Evolutionary conservation across 176 grass and related monocot genomes (phyloP).

Genomic region (Luzula sylvatica): DNA sequence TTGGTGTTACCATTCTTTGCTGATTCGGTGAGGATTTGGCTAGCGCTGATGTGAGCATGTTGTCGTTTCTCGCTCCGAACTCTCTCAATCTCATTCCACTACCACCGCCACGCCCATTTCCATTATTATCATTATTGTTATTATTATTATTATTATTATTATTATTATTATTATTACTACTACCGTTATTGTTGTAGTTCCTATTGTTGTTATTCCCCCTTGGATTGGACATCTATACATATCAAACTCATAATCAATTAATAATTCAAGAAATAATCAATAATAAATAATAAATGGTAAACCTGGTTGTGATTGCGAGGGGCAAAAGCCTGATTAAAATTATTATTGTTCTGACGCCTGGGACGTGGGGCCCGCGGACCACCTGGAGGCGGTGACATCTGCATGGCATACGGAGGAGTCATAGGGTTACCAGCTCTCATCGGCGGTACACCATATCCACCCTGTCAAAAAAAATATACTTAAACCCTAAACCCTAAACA

Average conservation of each 20-base stretch:
- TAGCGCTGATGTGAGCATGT: constrained; percentile 66
- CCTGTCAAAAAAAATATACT: constrained; percentile 23
- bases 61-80: constrained; percentile 38
- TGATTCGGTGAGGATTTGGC: constrained; percentile 62
- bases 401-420: constrained; percentile 69
- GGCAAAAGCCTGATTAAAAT: constrained; percentile 48
- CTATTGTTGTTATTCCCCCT: no score
- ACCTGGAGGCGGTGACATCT: constrained; percentile 48
- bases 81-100: constrained; percentile 37
- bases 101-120: constrained; percentile 49
- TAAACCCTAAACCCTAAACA: neutral
- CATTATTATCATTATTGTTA: constrained; percentile 50
- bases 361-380: constrained; percentile 65
- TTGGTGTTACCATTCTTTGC: constrained; percentile 56
- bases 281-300: neutral
- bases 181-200: neutral
- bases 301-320: constrained; percentile 61
- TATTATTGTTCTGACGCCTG: no score
- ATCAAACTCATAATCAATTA: no score
- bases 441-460: constrained; percentile 84
- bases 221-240: no score
- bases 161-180: neutral
- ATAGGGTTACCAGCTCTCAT: constrained; percentile 61
- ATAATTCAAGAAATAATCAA: neutral
- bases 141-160: constrained; percentile 46